Percentiles rank a stretch among this genome's conserved stretches.
phyloP scores from a whole-genome alignment of 768 basidiomycete species.

The Hericium alpestre region DNA sequence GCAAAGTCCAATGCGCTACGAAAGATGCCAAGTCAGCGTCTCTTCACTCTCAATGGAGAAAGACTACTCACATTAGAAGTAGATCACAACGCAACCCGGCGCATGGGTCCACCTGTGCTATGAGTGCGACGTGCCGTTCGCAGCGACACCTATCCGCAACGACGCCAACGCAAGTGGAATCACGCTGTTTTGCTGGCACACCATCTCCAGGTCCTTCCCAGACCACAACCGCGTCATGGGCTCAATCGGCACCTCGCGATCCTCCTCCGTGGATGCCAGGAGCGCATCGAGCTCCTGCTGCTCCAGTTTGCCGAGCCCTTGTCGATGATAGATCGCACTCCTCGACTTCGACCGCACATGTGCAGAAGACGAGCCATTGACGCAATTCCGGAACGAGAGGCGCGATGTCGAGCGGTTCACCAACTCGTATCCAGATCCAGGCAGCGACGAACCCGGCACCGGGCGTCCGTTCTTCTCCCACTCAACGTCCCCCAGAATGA shows the following conservation, averaged over 20 bases:
- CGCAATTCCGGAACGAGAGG: conserved; percentile 11
- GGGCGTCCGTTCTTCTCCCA: neutral
- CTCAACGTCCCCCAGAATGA: conserved; percentile 34
- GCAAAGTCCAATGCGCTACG: neutral
- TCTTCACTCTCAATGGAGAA: neutral
- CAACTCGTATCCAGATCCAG: conserved; percentile 20
- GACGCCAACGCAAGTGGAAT: conserved; percentile 65
- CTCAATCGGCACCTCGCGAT: conserved; percentile 23
- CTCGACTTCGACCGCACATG: conserved; percentile 61
- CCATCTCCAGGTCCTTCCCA: conserved; percentile 72
- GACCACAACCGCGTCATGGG: conserved; percentile 53
- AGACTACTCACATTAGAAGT: neutral
- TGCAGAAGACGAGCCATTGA: conserved; percentile 8
- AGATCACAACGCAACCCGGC: neutral
- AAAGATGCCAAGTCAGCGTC: neutral
- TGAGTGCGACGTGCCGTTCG: neutral
- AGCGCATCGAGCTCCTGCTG: conserved; percentile 32
- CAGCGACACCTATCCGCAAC: conserved; percentile 41
- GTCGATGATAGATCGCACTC: conserved; percentile 55
- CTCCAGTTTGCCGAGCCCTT: conserved; percentile 56
- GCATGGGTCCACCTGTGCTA: neutral
- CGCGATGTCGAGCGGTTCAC: conserved; percentile 13
- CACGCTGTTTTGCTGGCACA: conserved; percentile 85
- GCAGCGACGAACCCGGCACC: conserved; percentile 10
- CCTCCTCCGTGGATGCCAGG: conserved; percentile 13